Percentiles rank a stretch among this genome's conserved stretches.
These are phyloP conservation scores for Trichaptum fuscoviolaceum DNA, from an alignment of 768 basidiomycete species.

Conservation along the genomic window DNA sequence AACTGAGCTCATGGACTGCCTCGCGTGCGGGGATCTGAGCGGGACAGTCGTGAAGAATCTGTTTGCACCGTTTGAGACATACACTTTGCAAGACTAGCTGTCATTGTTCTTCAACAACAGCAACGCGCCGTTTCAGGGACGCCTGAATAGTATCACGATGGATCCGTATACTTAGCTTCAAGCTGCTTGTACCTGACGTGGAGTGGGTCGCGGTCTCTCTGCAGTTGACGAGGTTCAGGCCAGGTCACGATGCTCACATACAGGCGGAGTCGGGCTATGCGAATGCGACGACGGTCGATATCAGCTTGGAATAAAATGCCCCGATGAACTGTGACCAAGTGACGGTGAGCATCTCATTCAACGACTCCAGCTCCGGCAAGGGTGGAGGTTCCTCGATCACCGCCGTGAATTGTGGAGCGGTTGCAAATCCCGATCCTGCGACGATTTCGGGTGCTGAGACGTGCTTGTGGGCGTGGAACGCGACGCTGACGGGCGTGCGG, in stretches of 20 bases:
- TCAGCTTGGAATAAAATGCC: slow-evolving; percentile 82
- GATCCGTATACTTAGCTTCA: slow-evolving; percentile 76
- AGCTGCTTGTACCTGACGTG: slow-evolving; percentile 62
- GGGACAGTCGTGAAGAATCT: slow-evolving; percentile 65
- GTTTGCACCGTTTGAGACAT: slow-evolving; percentile 76
- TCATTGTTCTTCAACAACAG: slow-evolving; percentile 57
- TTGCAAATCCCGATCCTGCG: slow-evolving; percentile 44
- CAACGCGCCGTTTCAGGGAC: slow-evolving; percentile 65
- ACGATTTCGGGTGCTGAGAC: slow-evolving; percentile 47
- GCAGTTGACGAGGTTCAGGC: slow-evolving; percentile 67
- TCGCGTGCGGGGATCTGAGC: too few species aligned
- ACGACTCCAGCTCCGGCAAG: too few species aligned
- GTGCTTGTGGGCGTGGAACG: slow-evolving; percentile 70
- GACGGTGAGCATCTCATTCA: too few species aligned
- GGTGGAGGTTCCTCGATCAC: too few species aligned
- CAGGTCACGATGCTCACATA: too few species aligned
- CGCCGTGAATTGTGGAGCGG: slow-evolving; percentile 38
- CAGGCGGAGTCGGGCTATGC: slow-evolving; percentile 39
- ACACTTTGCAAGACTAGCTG: slow-evolving; percentile 60
- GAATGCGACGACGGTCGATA: slow-evolving; percentile 52
- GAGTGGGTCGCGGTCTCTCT: slow-evolving; percentile 72
- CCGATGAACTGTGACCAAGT: too few species aligned
- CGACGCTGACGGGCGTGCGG: slow-evolving; percentile 60
- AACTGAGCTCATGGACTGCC: too few species aligned
- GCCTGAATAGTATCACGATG: slow-evolving; percentile 60